Conservation (phyloP, 805 yeast genomes). For the Zygosaccharomyces bisporus region DNA sequence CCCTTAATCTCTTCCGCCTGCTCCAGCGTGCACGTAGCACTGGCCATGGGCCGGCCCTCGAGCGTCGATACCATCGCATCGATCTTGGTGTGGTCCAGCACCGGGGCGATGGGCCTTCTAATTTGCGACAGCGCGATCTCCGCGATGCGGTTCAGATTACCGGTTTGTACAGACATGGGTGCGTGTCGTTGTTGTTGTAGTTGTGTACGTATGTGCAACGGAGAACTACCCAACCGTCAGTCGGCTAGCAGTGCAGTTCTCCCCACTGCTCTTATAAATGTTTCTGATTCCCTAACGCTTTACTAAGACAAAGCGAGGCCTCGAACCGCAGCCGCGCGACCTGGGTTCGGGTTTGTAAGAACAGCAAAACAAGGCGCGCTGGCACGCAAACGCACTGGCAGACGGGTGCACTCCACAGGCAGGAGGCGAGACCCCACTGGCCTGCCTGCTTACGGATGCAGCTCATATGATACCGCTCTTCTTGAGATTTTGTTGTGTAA, state of each 20-base stretch:
- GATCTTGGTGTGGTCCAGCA: constrained; percentile 67
- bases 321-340: constrained; percentile 2
- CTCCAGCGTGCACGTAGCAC: constrained; percentile 52
- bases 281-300: too few relatives aligned
- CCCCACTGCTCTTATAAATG: too few relatives aligned
- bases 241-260: too few relatives aligned
- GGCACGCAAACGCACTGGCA: background rate
- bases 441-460: too few relatives aligned
- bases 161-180: constrained; percentile 74
- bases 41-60: constrained; percentile 59
- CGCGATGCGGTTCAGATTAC: constrained; percentile 46
- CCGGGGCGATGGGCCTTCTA: constrained; percentile 82
- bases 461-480: constrained; percentile 69
- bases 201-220: too few relatives aligned
- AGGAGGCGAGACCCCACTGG: background rate
- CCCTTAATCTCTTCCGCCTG: constrained; percentile 43
- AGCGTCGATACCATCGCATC: constrained; percentile 74
- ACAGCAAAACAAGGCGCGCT: background rate
- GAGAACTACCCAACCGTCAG: too few relatives aligned
- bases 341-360: background rate
- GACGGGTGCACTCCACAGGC: background rate
- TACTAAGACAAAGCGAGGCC: background rate
- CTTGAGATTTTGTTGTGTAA: constrained; percentile 76
- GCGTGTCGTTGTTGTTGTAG: too few relatives aligned
- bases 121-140: constrained; percentile 66